phyloP scores from a whole-genome alignment of 2,329 filamentous ascomycete genomes.

The Paramyrothecium sp. region DNA sequence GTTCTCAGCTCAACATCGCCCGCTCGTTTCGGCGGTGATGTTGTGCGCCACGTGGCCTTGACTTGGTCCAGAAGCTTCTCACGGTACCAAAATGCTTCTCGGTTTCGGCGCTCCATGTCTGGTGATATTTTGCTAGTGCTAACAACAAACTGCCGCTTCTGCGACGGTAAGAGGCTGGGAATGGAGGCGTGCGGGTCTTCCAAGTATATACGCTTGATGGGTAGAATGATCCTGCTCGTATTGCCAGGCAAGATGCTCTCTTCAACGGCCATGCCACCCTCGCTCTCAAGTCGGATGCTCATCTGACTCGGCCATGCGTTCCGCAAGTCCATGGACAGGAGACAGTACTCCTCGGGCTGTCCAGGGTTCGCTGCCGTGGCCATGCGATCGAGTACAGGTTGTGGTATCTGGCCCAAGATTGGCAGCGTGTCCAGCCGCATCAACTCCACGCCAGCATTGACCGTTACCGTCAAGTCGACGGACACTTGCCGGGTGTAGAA shows the following conservation, averaged over 20 bases:
- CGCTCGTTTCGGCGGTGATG: constrained; percentile 46
- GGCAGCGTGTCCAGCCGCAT: constrained; percentile 76
- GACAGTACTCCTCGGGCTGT: constrained; percentile 65
- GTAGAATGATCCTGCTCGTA: constrained; percentile 72
- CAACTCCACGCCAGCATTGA: constrained; percentile 87
- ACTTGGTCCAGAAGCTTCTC: constrained; percentile 74
- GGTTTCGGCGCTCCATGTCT: constrained; percentile 71
- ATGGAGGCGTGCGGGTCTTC: constrained; percentile 76
- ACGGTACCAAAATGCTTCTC: constrained; percentile 90
- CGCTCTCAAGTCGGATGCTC: constrained; percentile 58
- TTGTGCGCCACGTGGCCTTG: constrained; percentile 68
- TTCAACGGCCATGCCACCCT: constrained; percentile 47
- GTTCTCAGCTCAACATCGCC: constrained; percentile 76
- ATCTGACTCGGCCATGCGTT: constrained; percentile 88
- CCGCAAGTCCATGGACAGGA: constrained; percentile 79
- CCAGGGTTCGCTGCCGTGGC: constrained; percentile 25
- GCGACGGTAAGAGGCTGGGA: constrained; percentile 74
- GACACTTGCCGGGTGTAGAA: constrained; percentile 85
- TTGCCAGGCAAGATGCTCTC: constrained; percentile 64
- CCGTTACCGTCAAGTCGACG: constrained; percentile 80
- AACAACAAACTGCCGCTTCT: constrained; percentile 91
- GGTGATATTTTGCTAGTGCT: constrained; percentile 76
- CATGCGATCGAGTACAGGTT: constrained; percentile 53
- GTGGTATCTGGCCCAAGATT: constrained; percentile 65
- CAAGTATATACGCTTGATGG: constrained; percentile 73